These are phyloP conservation scores for Pyrrhoderma lamaoense DNA, from an alignment of 1,284 basidiomycete genomes.

Conservation along the genomic window DNA sequence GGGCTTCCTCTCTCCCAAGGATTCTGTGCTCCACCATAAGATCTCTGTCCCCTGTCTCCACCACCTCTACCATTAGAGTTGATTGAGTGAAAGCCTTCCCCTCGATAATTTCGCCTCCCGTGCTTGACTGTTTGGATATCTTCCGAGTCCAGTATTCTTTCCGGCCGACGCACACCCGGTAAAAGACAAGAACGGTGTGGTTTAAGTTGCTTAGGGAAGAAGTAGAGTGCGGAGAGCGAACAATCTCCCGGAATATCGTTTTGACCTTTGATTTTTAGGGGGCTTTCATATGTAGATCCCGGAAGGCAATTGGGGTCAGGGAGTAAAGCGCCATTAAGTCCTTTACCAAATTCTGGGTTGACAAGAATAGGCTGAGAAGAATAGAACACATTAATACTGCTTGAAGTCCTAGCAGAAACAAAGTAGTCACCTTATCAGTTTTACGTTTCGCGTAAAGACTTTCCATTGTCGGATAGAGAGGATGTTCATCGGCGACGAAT, in stretches of 20 bases:
- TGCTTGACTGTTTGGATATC: constrained; percentile 67
- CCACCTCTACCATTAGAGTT: constrained; percentile 8
- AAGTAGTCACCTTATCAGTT: constrained; percentile 52
- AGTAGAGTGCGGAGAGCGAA: constrained; percentile 83
- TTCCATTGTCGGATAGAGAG: constrained; percentile 82
- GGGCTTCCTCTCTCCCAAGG: not conserved
- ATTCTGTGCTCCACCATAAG: not conserved
- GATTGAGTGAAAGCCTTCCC: constrained; percentile 23
- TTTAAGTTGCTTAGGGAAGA: constrained; percentile 80
- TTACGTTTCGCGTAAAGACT: constrained; percentile 87
- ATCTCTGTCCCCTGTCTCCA: constrained; percentile 20
- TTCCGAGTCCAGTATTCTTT: constrained; percentile 56
- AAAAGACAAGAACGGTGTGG: constrained; percentile 86
- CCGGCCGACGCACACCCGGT: constrained; percentile 60
- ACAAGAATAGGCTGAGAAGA: constrained; percentile 53
- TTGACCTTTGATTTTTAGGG: constrained; percentile 49
- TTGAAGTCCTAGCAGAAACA: too few relatives aligned
- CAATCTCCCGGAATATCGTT: constrained; percentile 83
- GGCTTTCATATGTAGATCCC: constrained; percentile 83
- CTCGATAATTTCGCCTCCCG: constrained; percentile 30
- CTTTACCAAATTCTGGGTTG: constrained; percentile 64
- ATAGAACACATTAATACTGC: constrained; percentile 27
- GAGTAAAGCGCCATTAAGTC: constrained; percentile 75
- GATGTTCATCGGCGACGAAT: constrained; percentile 81
- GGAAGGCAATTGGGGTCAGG: constrained; percentile 89